Evolutionary conservation across 2,329 filamentous ascomycete species (phyloP).

Genomic region (Claviceps sorghi): DNA sequence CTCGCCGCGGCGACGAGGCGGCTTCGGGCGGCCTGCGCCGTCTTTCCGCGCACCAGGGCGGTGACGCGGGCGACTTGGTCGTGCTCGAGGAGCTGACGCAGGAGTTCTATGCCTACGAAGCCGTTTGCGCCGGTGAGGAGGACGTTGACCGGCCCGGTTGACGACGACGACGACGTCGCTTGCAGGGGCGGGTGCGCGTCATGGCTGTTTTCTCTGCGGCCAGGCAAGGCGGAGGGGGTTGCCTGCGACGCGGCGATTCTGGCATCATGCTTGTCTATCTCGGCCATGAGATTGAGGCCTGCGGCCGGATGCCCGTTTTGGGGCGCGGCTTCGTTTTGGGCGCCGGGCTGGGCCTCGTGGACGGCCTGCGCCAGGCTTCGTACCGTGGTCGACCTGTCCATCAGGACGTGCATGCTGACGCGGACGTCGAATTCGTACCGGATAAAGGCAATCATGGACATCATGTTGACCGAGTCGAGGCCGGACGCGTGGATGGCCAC

Average conservation of each 20-base stretch:
- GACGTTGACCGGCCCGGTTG: neutral
- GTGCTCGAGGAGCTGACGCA: neutral
- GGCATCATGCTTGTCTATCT: neutral
- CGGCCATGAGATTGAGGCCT: neutral
- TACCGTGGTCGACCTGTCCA: neutral
- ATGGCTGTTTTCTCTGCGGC: neutral
- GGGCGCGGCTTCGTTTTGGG: too few relatives aligned
- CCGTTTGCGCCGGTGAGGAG: neutral
- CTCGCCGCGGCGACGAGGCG: neutral
- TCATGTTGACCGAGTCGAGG: neutral
- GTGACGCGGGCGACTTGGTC: neutral
- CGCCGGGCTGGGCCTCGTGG: conserved; percentile 1
- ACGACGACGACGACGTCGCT: too few relatives aligned
- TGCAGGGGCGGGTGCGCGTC: too few relatives aligned
- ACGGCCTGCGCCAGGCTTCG: neutral
- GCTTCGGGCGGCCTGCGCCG: too few relatives aligned
- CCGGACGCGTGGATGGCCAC: neutral
- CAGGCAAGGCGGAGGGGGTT: too few relatives aligned
- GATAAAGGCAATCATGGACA: neutral
- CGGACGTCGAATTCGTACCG: neutral
- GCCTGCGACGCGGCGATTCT: neutral
- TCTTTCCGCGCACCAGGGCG: neutral
- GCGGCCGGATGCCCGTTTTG: too few relatives aligned
- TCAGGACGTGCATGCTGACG: neutral
- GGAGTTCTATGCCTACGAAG: neutral